Conservation (phyloP, 768 basidiomycete species). For the Psilocybe subaeruginosa region DNA sequence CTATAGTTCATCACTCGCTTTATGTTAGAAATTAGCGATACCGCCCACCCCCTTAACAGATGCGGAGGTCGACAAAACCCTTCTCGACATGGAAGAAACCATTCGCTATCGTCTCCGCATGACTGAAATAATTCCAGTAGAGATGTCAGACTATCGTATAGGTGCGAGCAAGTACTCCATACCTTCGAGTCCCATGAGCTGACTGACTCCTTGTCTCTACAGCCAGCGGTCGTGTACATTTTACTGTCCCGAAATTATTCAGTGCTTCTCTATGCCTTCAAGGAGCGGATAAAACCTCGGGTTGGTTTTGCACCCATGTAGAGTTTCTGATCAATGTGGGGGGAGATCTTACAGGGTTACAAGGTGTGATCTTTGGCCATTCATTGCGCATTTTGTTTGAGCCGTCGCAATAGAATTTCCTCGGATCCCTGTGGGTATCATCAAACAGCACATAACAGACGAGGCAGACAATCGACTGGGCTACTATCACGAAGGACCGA, state of each 20-base stretch:
- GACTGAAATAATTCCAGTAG: slow-evolving; percentile 78
- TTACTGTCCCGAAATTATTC: slow-evolving; percentile 73
- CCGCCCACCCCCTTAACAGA: slow-evolving; percentile 71
- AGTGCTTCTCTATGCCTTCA: slow-evolving; percentile 74
- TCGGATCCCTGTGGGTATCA: slow-evolving; percentile 59
- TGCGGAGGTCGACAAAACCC: slow-evolving; percentile 61
- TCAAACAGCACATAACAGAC: slow-evolving; percentile 69
- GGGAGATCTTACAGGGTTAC: slow-evolving; percentile 71
- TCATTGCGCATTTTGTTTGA: not conserved
- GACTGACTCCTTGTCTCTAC: slow-evolving; percentile 21
- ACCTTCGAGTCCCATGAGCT: not conserved
- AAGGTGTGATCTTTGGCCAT: slow-evolving; percentile 46
- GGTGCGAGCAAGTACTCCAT: slow-evolving; percentile 36
- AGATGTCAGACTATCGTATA: slow-evolving; percentile 75
- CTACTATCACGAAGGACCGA: slow-evolving; percentile 58
- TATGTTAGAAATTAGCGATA: slow-evolving; percentile 65
- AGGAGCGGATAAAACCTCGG: slow-evolving; percentile 68
- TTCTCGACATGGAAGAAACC: slow-evolving; percentile 74
- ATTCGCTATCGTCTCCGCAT: slow-evolving; percentile 81
- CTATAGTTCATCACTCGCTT: slow-evolving; percentile 4
- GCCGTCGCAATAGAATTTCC: slow-evolving; percentile 63
- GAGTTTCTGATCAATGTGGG: slow-evolving; percentile 76
- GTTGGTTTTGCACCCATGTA: slow-evolving; percentile 86
- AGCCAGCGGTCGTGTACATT: slow-evolving; percentile 82
- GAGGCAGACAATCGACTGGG: slow-evolving; percentile 74